Conservation (phyloP, 352 stramenopile species). For the Elongisporangium anandrum region DNA sequence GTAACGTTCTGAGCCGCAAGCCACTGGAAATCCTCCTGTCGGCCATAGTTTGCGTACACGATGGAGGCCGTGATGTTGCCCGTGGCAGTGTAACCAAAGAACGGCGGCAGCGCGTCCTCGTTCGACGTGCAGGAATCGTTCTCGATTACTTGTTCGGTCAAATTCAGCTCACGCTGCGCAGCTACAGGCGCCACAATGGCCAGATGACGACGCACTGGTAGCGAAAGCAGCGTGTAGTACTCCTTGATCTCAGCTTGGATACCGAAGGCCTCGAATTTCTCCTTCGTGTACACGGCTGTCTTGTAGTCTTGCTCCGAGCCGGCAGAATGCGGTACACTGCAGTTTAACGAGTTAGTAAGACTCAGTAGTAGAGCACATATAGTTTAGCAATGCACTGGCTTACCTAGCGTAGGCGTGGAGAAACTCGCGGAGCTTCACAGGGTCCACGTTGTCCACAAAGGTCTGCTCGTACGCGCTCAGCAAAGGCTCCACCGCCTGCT, state of each 20-base stretch:
- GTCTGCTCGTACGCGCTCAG: constrained; percentile 12
- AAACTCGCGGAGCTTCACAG: constrained; percentile 18
- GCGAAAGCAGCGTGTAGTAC: constrained; percentile 62
- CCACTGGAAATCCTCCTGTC: constrained; percentile 61
- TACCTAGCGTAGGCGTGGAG: constrained; percentile 17
- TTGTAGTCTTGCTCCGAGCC: constrained; percentile 35
- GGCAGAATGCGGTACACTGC: constrained; percentile 24
- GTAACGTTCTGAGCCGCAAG: constrained; percentile 41
- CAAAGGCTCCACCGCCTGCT: background rate
- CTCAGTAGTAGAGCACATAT: background rate
- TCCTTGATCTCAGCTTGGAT: constrained; percentile 53
- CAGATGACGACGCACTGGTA: constrained; percentile 23
- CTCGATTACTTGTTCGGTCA: constrained; percentile 45
- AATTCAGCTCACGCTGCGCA: constrained; percentile 14
- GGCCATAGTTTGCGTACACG: constrained; percentile 85
- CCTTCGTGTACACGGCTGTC: constrained; percentile 28
- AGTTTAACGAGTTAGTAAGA: background rate
- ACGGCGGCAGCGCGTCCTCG: constrained; percentile 52
- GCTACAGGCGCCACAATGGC: constrained; percentile 22
- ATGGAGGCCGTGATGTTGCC: constrained; percentile 53
- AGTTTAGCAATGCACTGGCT: background rate
- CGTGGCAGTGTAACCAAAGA: constrained; percentile 66
- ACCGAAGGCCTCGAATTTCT: constrained; percentile 31
- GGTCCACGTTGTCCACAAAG: constrained; percentile 15
- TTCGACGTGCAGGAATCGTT: constrained; percentile 62